Evolutionary conservation across 768 basidiomycete species (phyloP), one percentile per base, ranked within the genome.

Genomic region (Xanthoconium stramineum): DNA sequence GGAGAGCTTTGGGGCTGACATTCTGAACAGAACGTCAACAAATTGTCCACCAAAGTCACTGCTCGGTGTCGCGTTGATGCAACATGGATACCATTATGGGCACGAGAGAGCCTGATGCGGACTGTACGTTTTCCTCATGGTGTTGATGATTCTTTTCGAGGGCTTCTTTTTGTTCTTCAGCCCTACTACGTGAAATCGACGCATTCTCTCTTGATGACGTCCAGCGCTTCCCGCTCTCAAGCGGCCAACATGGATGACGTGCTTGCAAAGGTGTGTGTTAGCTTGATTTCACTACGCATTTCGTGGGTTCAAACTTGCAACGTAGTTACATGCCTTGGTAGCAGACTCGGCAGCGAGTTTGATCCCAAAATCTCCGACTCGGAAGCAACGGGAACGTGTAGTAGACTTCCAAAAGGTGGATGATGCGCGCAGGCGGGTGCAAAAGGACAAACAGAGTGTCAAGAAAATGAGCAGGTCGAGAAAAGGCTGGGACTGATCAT

Each of bases 21-120:
- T 46, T 20, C 30, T 33, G 30, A 39, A n/a, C 61, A 92, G 89
- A 90, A 93, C 61, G 91, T 93, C 38, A 93, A 93, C 66, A 93
- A 91, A 73, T 81, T 92, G n/a, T 91, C 89, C 56, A 92, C 91
- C 14, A 92, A 92, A 67, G 88, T 82, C 0, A 85, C 83, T 0
- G 61, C 87, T 15, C 77, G 86, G 40, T 89, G 86, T 62, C 69
- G 77, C 7, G 48, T 89, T 10, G 73, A 83, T 50, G 74, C 79
- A 2, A 51, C 71, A 1, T 91, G 89, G 89, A 85, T 91, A 48
- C 89, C 90, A 8, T 50, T 59, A 2, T 91, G 89, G 90, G 82
- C 85, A 5, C 71, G 67, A 33, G 71, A 78, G 8, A 67, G 65
- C 32, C 60, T 91, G 20, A 75, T 73, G 61, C 66, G 61, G 62